Percentiles rank a stretch among this genome's conserved stretches.
These are phyloP conservation scores for Didymella sp. DNA, from an alignment of 2,329 filamentous ascomycete species.

Conservation along the genomic window DNA sequence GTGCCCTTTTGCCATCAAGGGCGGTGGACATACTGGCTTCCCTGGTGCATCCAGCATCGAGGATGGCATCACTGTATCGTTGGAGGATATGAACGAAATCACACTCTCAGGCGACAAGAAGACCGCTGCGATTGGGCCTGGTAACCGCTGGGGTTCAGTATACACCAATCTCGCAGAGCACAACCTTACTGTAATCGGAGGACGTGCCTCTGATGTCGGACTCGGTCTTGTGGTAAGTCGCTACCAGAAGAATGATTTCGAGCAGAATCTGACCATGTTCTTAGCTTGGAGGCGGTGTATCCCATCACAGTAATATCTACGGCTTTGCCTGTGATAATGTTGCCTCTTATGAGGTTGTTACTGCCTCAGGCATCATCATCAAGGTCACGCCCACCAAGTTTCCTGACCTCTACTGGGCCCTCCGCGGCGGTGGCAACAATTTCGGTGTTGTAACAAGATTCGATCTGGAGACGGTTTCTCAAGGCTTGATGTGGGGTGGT, in stretches of 20 bases:
- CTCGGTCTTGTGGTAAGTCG: slow-evolving; percentile 26
- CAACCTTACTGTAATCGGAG: slow-evolving; percentile 37
- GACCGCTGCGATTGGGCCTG: slow-evolving; percentile 37
- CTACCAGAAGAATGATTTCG: background rate
- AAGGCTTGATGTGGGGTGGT: slow-evolving; percentile 34
- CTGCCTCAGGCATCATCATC: slow-evolving; percentile 26
- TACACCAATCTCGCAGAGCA: slow-evolving; percentile 36
- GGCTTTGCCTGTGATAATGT: slow-evolving; percentile 48
- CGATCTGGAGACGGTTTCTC: slow-evolving; percentile 25
- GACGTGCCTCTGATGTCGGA: slow-evolving; percentile 38
- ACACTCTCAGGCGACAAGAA: slow-evolving; percentile 28
- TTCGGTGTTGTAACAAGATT: slow-evolving; percentile 41
- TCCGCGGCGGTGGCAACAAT: slow-evolving; percentile 45
- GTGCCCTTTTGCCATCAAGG: slow-evolving; percentile 52
- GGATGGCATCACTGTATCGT: slow-evolving; percentile 36
- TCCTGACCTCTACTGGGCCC: slow-evolving; percentile 48
- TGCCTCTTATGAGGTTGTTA: slow-evolving; percentile 43
- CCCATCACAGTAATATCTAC: slow-evolving; percentile 38
- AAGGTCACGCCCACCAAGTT: slow-evolving; percentile 40
- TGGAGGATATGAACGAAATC: slow-evolving; percentile 36
- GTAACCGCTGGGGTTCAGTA: slow-evolving; percentile 43
- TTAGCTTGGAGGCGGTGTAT: slow-evolving; percentile 33
- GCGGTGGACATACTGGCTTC: slow-evolving; percentile 36
- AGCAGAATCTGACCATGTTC: background rate
- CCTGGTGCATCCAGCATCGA: slow-evolving; percentile 39